Evolutionary conservation across 345 rosid genomes (phyloP), one percentile per base, ranked within the genome.

Genomic region (Syzygium grande): DNA sequence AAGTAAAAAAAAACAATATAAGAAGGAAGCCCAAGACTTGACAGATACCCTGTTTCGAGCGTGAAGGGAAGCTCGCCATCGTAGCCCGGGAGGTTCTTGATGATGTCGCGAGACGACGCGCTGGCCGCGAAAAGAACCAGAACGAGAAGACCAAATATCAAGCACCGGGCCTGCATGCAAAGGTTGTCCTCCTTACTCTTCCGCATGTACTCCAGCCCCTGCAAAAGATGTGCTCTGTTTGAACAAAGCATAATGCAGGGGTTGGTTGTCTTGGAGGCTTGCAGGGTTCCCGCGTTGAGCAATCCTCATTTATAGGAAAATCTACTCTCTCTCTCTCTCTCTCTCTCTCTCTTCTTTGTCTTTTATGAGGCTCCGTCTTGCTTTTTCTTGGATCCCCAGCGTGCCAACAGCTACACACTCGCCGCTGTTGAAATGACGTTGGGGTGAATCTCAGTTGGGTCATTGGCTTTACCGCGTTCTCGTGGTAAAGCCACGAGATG

Each of bases 21-120:
- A 73, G 27, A 38, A 73, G 83, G 21, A 73, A 73, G 83, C 27
- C 49, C 83, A 19, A 38, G 49, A 38, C 27, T 73, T 3, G 83
- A 73, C 8, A 38, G 49, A 85, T 51, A 78, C 89, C 89, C 89
- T 5, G 89, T 52, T 84, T 87, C 89, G 55, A 87, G 38, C 7
- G 53, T 46, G 86, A 87, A 87, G 25, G 89, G 89, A 51, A 87
- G 89, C 30, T 84, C 61, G 15, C 86, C 89, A 21, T 46, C 46
- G 52, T 58, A 87, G 12, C 89, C 89, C 23, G 89, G 89, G 22
- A 87, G 86, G 27, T 54, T 29, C 34, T 51, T 46, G 30, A 84
- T 53, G 30, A 30, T 22, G 29, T 46, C 51, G 41, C 6, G 0
- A 7, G 89, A 63, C 7, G 58, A 87, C 49, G 79, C 78, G 11